A percentile compares a stretch with the other conserved stretches of the same genome.
Evolutionary conservation across 1,284 basidiomycete species (phyloP).

Genomic region (Hortiboletus rubellus): DNA sequence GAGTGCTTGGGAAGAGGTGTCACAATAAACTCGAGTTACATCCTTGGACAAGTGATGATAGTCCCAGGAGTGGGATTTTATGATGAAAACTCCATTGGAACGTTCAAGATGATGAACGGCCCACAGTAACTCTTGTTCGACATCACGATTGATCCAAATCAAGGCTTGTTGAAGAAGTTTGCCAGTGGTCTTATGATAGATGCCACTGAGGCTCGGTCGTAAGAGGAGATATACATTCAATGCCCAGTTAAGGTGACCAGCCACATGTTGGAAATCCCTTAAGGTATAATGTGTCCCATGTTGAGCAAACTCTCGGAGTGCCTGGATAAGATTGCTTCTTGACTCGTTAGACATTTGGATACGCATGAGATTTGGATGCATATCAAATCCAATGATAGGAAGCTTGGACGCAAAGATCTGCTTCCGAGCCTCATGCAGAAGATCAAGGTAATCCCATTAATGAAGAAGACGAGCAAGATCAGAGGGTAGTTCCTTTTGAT

Average conservation of each 20-base stretch:
- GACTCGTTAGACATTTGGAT: constrained; percentile 19
- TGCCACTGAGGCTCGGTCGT: constrained; percentile 29
- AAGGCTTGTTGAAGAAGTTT: constrained; percentile 17
- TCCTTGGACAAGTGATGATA: too few species aligned
- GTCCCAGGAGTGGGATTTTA: too few species aligned
- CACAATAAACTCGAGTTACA: too few species aligned
- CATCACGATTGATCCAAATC: constrained; percentile 33
- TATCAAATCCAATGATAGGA: constrained; percentile 34
- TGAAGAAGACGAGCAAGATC: too few species aligned
- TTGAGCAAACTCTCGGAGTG: background rate
- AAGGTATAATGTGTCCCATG: background rate
- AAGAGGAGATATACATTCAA: constrained; percentile 42
- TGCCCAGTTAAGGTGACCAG: constrained; percentile 43
- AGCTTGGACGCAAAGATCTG: constrained; percentile 29
- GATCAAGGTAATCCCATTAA: too few species aligned
- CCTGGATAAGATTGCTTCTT: constrained; percentile 9
- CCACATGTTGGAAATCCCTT: constrained; percentile 12
- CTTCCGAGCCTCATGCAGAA: constrained; percentile 37
- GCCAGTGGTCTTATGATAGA: constrained; percentile 40
- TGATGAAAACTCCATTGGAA: too few species aligned
- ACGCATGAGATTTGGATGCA: constrained; percentile 33
- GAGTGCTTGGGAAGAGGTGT: rapidly evolving
- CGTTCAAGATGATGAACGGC: too few species aligned
- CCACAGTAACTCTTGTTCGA: constrained; percentile 6
- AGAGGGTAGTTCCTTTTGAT: too few species aligned